phyloP scores from a whole-genome alignment of 768 basidiomycete species.

The Lyophyllum decastes region DNA sequence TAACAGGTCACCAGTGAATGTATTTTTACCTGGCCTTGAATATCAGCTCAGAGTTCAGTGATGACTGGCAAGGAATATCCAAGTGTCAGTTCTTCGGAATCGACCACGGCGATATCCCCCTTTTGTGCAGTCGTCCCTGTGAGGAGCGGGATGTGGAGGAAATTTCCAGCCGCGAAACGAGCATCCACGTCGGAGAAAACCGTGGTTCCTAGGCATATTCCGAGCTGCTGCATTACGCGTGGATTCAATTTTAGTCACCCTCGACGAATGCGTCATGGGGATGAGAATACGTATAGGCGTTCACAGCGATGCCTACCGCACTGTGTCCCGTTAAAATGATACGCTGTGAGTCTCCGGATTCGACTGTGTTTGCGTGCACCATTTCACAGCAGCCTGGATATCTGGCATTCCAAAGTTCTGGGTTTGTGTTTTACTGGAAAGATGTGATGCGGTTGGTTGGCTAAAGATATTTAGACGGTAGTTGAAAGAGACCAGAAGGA shows the following conservation, averaged over 20 bases:
- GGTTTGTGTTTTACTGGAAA: conserved; percentile 19
- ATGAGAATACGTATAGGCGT: conserved; percentile 25
- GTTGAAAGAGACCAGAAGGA: conserved; percentile 20
- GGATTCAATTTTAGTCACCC: too few relatives aligned
- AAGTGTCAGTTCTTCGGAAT: background rate
- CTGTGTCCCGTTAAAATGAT: conserved; percentile 36
- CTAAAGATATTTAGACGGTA: conserved; percentile 39
- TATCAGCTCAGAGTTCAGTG: background rate
- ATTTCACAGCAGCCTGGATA: conserved; percentile 37
- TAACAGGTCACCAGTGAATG: background rate
- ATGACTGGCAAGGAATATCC: background rate
- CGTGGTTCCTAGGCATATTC: conserved; percentile 24
- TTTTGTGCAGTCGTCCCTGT: conserved; percentile 29
- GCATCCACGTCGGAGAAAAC: conserved; percentile 28
- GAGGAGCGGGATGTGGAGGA: conserved; percentile 13
- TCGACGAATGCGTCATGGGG: conserved; percentile 24
- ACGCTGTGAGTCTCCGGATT: conserved; percentile 40
- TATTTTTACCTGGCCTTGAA: background rate
- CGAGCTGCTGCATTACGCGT: too few relatives aligned
- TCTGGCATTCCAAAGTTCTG: conserved; percentile 42
- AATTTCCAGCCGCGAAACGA: conserved; percentile 13
- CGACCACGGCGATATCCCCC: conserved; percentile 11
- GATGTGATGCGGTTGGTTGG: conserved; percentile 36
- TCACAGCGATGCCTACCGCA: conserved; percentile 30
- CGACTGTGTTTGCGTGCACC: conserved; percentile 45